Percentiles rank a stretch among this genome's conserved stretches.
Conservation (phyloP, 2,329 filamentous ascomycete genomes). For the Canariomyces notabilis region DNA sequence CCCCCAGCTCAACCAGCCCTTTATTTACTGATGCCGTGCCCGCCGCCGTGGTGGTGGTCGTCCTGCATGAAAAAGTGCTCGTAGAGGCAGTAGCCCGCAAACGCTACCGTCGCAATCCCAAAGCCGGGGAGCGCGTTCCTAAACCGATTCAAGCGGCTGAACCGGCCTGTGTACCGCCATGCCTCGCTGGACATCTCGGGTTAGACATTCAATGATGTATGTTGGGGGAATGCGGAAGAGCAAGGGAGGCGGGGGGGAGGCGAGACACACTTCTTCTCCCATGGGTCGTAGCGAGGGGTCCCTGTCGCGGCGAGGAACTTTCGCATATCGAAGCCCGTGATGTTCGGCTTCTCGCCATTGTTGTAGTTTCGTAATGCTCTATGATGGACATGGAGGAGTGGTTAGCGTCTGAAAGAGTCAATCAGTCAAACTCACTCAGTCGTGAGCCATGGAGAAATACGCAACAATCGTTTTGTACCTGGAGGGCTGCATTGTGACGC, state of each 20-base stretch:
- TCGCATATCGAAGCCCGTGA: slow-evolving; percentile 88
- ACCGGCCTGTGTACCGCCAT: slow-evolving; percentile 89
- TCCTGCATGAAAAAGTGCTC: slow-evolving; percentile 84
- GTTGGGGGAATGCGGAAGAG: background rate
- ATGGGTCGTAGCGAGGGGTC: slow-evolving; percentile 59
- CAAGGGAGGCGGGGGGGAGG: background rate
- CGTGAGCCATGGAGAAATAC: background rate
- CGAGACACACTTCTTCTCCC: slow-evolving; percentile 56
- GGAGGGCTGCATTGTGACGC: slow-evolving; percentile 29
- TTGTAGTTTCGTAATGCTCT: slow-evolving; percentile 49
- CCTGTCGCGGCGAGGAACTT: slow-evolving; percentile 70
- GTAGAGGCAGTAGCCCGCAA: slow-evolving; percentile 81
- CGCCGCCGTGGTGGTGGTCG: slow-evolving; percentile 50
- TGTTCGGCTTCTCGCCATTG: slow-evolving; percentile 58
- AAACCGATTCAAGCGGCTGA: slow-evolving; percentile 86
- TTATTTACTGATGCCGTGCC: slow-evolving; percentile 54
- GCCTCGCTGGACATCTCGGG: slow-evolving; percentile 61
- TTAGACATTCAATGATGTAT: background rate
- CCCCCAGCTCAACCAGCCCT: slow-evolving; percentile 30
- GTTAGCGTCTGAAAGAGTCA: background rate
- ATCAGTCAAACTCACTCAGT: background rate
- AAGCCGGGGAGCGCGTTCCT: slow-evolving; percentile 81
- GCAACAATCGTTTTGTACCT: slow-evolving; percentile 19
- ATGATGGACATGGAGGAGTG: background rate
- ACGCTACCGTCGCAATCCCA: slow-evolving; percentile 87